A percentile compares a stretch with the other conserved stretches of the same genome.
Conservation (phyloP, 1,284 basidiomycete species). For the Schizophyllum commune region DNA sequence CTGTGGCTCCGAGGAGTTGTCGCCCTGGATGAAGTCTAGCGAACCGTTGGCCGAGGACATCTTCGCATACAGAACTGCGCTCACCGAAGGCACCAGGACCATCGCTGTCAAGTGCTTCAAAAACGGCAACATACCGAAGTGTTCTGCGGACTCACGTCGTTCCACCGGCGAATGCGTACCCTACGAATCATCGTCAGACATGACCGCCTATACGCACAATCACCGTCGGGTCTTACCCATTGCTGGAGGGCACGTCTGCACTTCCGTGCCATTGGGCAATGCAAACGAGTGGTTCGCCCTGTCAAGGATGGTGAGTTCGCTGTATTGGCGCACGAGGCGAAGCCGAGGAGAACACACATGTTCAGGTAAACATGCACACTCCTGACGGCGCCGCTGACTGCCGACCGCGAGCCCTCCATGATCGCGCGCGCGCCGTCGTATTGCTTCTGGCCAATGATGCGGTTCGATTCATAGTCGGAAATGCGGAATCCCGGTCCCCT, state of each 20-base stretch:
- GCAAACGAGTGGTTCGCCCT: slow-evolving; percentile 58
- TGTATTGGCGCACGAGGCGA: not conserved
- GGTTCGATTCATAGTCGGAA: slow-evolving; percentile 68
- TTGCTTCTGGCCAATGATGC: slow-evolving; percentile 59
- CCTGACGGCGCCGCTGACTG: slow-evolving; percentile 51
- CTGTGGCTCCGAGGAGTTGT: slow-evolving; percentile 53
- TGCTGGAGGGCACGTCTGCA: slow-evolving; percentile 72
- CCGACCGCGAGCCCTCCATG: slow-evolving; percentile 37
- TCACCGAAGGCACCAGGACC: slow-evolving; percentile 68
- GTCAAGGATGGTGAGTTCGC: not conserved
- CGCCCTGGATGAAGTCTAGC: slow-evolving; percentile 64
- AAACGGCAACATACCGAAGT: not conserved
- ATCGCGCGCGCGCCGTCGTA: slow-evolving; percentile 57
- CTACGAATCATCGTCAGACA: slow-evolving; percentile 20
- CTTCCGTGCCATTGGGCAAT: slow-evolving; percentile 58
- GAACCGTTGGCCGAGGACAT: not conserved
- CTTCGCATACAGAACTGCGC: not conserved
- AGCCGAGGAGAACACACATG: slow-evolving; percentile 39
- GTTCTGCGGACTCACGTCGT: slow-evolving; percentile 51
- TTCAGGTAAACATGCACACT: slow-evolving; percentile 61
- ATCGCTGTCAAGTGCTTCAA: slow-evolving; percentile 35
- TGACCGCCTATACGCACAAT: not conserved
- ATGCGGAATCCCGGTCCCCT: slow-evolving; percentile 67
- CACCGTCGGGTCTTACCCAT: slow-evolving; percentile 42
- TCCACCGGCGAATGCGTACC: slow-evolving; percentile 70